Conservation (phyloP, 2,329 filamentous ascomycete genomes). For the Xylariaceae sp. region DNA sequence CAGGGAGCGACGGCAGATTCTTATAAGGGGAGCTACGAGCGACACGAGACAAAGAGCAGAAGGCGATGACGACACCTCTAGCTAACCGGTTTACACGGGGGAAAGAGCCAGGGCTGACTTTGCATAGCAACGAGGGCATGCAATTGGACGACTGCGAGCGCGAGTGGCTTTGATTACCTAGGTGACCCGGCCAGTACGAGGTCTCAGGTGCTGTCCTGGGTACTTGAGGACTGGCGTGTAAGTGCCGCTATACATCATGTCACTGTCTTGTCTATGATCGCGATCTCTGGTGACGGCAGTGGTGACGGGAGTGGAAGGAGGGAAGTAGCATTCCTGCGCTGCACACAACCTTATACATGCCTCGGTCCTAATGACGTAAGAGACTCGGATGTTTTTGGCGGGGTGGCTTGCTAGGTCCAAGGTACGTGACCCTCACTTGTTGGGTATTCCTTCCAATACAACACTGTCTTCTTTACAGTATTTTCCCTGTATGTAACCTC, state of each 20-base stretch:
- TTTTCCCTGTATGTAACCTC: neutral
- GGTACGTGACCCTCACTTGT: neutral
- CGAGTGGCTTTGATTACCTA: too few species aligned
- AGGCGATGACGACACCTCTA: constrained; percentile 18
- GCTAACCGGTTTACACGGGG: neutral
- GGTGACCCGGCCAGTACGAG: too few species aligned
- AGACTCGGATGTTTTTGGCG: constrained; percentile 10
- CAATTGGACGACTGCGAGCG: constrained; percentile 1
- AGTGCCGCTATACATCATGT: constrained; percentile 10
- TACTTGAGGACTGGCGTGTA: neutral
- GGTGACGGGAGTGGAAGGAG: neutral
- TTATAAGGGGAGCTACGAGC: constrained; percentile 10
- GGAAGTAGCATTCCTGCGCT: neutral
- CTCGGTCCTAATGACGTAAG: constrained; percentile 20
- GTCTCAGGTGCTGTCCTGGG: too few species aligned
- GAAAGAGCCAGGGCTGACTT: too few species aligned
- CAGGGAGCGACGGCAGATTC: constrained; percentile 8
- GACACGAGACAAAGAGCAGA: constrained; percentile 3
- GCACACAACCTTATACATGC: too few species aligned
- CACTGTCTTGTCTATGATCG: neutral
- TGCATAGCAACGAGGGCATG: constrained; percentile 16
- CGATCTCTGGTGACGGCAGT: constrained; percentile 12
- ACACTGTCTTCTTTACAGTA: constrained; percentile 1
- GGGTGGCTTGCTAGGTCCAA: neutral
- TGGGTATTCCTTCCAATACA: neutral